Percentiles rank a stretch among this genome's conserved stretches.
These are phyloP conservation scores for Metschnikowia kunwiensis DNA, from an alignment of 805 yeast species.

Conservation along the genomic window DNA sequence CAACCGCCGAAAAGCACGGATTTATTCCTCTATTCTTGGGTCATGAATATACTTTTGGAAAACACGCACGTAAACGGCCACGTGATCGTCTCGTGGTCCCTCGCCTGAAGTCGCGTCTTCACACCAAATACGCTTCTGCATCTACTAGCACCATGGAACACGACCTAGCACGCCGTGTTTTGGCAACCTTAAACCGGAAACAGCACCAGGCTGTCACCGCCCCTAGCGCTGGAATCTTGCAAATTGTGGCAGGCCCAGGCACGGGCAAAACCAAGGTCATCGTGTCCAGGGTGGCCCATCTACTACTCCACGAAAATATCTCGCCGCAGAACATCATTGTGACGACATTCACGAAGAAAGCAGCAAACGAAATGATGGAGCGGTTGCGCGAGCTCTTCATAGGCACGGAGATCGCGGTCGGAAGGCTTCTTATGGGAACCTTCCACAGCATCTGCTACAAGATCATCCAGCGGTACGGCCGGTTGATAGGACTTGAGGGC, in stretches of 20 bases:
- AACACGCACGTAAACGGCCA: too few relatives aligned
- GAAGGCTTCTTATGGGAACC: constrained; percentile 71
- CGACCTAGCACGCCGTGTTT: too few relatives aligned
- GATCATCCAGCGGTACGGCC: constrained; percentile 55
- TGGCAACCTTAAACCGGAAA: constrained; percentile 33
- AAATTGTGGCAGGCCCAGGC: constrained; percentile 60
- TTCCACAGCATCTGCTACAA: constrained; percentile 80
- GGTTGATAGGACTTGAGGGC: constrained; percentile 39
- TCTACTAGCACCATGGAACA: too few relatives aligned
- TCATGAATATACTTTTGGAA: too few relatives aligned
- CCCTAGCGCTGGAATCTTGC: constrained; percentile 34
- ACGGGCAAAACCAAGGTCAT: constrained; percentile 81
- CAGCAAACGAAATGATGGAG: constrained; percentile 80
- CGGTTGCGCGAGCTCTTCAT: constrained; percentile 45
- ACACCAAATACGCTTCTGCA: too few relatives aligned
- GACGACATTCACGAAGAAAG: constrained; percentile 91
- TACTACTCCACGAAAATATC: constrained; percentile 50
- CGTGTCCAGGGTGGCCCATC: constrained; percentile 71
- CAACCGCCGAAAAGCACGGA: too few relatives aligned
- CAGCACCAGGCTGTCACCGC: constrained; percentile 44
- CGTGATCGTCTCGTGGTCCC: too few relatives aligned
- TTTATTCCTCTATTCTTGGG: too few relatives aligned
- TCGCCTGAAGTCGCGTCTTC: too few relatives aligned
- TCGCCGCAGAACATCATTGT: constrained; percentile 68
- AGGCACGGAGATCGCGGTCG: constrained; percentile 33